phyloP scores from a whole-genome alignment of 805 yeast genomes.

The Allodekkera sacchari region DNA sequence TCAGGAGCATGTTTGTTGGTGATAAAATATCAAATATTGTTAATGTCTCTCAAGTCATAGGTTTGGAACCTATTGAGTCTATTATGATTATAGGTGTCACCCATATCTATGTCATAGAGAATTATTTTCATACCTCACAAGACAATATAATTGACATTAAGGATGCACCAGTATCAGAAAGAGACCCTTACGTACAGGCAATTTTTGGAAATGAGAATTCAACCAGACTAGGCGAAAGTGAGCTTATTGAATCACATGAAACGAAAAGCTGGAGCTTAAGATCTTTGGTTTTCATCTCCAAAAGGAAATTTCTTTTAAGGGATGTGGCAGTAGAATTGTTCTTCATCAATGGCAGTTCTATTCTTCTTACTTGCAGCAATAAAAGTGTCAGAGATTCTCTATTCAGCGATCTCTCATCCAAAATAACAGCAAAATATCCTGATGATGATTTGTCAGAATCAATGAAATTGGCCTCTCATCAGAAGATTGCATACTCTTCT shows the following conservation, averaged over 20 bases:
- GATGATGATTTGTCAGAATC: constrained; percentile 51
- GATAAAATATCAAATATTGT: constrained; percentile 66
- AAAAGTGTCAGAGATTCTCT: constrained; percentile 48
- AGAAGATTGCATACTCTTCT: constrained; percentile 11
- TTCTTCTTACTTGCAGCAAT: constrained; percentile 56
- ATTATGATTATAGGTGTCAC: constrained; percentile 59
- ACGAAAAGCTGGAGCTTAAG: constrained; percentile 54
- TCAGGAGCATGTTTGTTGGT: constrained; percentile 58
- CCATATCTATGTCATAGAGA: constrained; percentile 61
- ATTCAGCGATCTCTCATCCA: constrained; percentile 38
- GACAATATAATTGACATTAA: constrained; percentile 54
- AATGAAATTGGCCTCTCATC: constrained; percentile 37
- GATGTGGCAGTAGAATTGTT: constrained; percentile 78
- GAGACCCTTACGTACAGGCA: constrained; percentile 64
- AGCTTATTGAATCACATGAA: constrained; percentile 27
- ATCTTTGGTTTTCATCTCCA: constrained; percentile 56
- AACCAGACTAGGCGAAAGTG: background rate
- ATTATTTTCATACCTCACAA: constrained; percentile 48
- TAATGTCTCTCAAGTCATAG: constrained; percentile 70
- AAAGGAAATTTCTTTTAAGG: constrained; percentile 66
- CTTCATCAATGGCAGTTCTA: constrained; percentile 64
- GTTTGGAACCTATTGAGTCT: constrained; percentile 71
- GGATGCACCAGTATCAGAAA: constrained; percentile 51
- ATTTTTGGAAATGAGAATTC: constrained; percentile 31
- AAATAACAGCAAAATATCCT: constrained; percentile 39